phyloP scores from a whole-genome alignment of 345 rosid species.

The Ailanthus altissimus region DNA sequence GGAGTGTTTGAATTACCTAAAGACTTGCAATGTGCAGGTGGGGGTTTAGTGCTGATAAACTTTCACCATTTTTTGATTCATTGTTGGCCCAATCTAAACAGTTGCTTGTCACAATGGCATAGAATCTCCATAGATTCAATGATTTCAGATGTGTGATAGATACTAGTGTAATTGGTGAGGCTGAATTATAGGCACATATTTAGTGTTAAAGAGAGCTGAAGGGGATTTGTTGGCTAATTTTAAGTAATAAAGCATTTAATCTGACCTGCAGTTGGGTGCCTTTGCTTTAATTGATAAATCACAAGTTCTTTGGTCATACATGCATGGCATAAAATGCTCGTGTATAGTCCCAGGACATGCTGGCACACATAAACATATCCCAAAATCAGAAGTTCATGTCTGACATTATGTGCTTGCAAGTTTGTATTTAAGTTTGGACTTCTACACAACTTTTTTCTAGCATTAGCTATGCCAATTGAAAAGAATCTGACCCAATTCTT shows the following conservation, averaged over 20 bases:
- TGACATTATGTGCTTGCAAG: not conserved
- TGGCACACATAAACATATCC: not conserved
- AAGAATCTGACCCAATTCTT: slow-evolving; percentile 2
- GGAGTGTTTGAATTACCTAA: no score
- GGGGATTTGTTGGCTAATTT: not conserved
- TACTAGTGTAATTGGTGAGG: not conserved
- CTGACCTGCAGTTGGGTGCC: not conserved
- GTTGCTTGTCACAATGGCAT: no score
- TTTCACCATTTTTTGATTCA: no score
- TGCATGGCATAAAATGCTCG: not conserved
- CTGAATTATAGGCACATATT: not conserved
- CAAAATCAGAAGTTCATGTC: not conserved
- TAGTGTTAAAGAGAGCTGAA: not conserved
- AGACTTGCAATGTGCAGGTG: no score
- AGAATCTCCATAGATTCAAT: not conserved
- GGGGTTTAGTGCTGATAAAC: no score
- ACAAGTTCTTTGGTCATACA: not conserved
- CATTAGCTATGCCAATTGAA: no score
- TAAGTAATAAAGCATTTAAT: not conserved
- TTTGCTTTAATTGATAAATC: not conserved
- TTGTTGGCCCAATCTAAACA: no score
- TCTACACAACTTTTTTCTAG: not conserved
- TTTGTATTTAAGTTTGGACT: not conserved
- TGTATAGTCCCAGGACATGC: not conserved
- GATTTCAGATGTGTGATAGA: not conserved